Base-by-base conservation (phyloP, 192 early-diverging fungal species). In the Thoreauomyces humboldtii region DNA sequence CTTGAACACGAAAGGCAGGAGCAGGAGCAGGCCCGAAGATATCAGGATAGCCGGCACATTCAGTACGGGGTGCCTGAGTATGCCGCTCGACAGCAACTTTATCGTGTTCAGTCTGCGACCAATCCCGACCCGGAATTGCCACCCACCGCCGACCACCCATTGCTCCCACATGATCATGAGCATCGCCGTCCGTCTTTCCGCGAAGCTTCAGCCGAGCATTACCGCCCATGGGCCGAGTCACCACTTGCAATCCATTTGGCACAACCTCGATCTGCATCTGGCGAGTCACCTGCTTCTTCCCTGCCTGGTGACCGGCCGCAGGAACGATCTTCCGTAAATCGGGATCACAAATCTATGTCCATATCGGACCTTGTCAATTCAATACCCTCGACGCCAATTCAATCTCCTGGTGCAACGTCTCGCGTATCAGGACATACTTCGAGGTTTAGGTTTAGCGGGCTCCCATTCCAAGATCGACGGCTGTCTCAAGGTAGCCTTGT, bases 361-460 rank as follows among this genome's bases (percentile, higher is more conserved):
- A 52, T 52, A 28, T 52, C 50, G 21, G 19, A 31, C 32, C 50
- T 52, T 31, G 50, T 52, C 50, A 52, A 52, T 27, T 46, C 44
- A 2, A 24, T 24, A 24, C 44, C 4, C 2, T 17, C 44, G 14
- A 17, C 19, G 44, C 4, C 44, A 6, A 3, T 2, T 46, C 12
- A 17, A 6, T 46, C 44, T 14, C 44, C 44, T 46, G 44, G 25
- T 14, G 25, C 44, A 14, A 17, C 14, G 44, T 46, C 44, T 46
- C 25, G 25, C 44, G 44, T 12, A 17, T 6, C 4, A 6, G 44
- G 44, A 17, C 44, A 3, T 24, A 12, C 44, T 24, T 17, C 25
- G 19, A 46, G n/a, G 44, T 17, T 17, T 24, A 6, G 5, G 19
- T 22, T 46, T 46, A 46, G 4, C 44, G 12, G 25, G 2, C n/a